Evolutionary conservation across 2,329 filamentous ascomycete species (phyloP), one percentile per base, ranked within the genome.

Genomic region (Rhytidhysteron rufulum): DNA sequence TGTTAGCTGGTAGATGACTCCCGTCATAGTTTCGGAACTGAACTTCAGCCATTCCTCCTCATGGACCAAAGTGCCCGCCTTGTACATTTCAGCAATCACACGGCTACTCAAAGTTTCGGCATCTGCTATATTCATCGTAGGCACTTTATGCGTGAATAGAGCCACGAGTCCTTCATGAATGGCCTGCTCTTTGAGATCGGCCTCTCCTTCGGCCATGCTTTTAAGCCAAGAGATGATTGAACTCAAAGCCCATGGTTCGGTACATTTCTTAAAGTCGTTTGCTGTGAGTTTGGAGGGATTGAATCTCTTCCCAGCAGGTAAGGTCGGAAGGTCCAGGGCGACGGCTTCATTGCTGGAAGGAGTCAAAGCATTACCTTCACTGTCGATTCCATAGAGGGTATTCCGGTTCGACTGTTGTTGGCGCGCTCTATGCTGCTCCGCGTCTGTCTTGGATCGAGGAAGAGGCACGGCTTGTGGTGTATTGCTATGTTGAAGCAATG

Each of bases 21-120:
- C 94, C 17, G 86, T 90, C 56, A 97, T 81, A 18, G 78, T 79
- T 5, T 85, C 88, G 1, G 78, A 74, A 5, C 88, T 86, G 59
- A 97, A 90, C 60, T 94, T 96, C 50, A 98, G 85, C 93, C 94
- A 98, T 69, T 98, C 94, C 64, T 98, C 93, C 24, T 96, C 91
- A 11, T 84, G 83, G 4, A 94, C 73, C 22, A 98, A 70, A 9
- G 88, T 87, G 29, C 83, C 84, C 7, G 84, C 81, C 18, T 79
- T 76, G 49, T 91, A 79, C 87, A 98, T 93, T 34, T 83, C 79
- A 40, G 81, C 74, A 2, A 95, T 82, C 0, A 95, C 86, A 30
- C 80, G 81, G 43, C 80, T 78, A 46, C 87, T 88, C 37, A 98
- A 73, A 1, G 83, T 85, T 62, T 98, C 93, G 1, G 93, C 93